Evolutionary conservation across 495 filamentous ascomycete genomes (phyloP).

Genomic region (Penicillium turbatum): DNA sequence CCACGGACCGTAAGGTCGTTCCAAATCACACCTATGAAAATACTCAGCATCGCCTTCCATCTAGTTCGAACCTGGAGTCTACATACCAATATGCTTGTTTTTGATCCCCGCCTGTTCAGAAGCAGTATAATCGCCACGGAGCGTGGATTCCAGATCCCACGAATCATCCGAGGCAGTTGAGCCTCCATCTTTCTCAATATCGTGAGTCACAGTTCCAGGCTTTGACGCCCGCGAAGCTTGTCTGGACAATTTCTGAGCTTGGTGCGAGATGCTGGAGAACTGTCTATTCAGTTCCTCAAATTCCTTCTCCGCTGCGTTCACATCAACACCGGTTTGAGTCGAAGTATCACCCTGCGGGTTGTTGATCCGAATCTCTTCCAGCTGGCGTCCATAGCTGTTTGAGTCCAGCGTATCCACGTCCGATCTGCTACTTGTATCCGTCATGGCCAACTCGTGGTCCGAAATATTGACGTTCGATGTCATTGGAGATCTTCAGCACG

Average conservation of each 20-base stretch:
- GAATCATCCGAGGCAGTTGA: slow-evolving; percentile 49
- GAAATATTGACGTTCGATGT: not conserved
- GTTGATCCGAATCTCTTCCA: slow-evolving; percentile 28
- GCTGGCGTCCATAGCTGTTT: slow-evolving; percentile 28
- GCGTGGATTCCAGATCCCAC: slow-evolving; percentile 67
- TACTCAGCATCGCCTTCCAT: not conserved
- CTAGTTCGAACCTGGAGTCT: not conserved
- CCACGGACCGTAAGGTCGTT: slow-evolving; percentile 73
- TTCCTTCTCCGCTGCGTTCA: slow-evolving; percentile 68
- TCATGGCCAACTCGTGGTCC: slow-evolving; percentile 19
- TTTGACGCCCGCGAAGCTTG: slow-evolving; percentile 43
- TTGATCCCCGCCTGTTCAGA: slow-evolving; percentile 73
- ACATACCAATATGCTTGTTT: slow-evolving; percentile 64
- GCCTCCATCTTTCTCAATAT: slow-evolving; percentile 48
- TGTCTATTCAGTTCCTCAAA: slow-evolving; percentile 72
- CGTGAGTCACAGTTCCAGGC: slow-evolving; percentile 27
- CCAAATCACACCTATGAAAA: slow-evolving; percentile 63
- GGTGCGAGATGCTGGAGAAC: slow-evolving; percentile 62
- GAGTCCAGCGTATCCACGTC: slow-evolving; percentile 23
- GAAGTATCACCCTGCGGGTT: slow-evolving; percentile 46
- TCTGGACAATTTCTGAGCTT: slow-evolving; percentile 39
- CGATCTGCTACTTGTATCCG: slow-evolving; percentile 20
- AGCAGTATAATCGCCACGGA: slow-evolving; percentile 64
- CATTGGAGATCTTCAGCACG: not conserved
- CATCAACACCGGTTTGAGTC: slow-evolving; percentile 54